Percentiles rank a stretch among this genome's conserved stretches.
Evolutionary conservation across 2,329 filamentous ascomycete species (phyloP).

Genomic region (Zasmidium angulare): DNA sequence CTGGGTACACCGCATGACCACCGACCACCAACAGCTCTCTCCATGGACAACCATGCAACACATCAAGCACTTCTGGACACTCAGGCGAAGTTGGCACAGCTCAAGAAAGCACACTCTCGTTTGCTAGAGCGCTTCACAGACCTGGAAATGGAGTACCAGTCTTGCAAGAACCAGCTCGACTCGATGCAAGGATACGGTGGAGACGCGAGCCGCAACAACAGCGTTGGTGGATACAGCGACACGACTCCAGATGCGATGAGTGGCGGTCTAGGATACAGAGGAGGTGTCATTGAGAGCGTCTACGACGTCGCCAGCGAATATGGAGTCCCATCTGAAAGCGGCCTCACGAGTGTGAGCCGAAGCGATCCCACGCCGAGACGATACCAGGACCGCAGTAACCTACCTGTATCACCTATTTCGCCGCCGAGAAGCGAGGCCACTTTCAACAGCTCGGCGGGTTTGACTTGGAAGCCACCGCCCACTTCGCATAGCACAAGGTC

Average conservation of each 20-base stretch:
- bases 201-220: conserved; percentile 1
- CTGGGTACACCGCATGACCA: conserved; percentile 8
- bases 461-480: conserved; percentile 26
- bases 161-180: conserved; percentile 29
- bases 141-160: conserved; percentile 39
- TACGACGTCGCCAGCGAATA: neutral
- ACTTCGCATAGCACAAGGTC: conserved; percentile 12
- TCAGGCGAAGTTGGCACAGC: conserved; percentile 47
- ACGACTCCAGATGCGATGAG: conserved; percentile 16
- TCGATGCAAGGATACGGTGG: conserved; percentile 15
- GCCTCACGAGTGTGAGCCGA: conserved; percentile 7
- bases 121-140: conserved; percentile 53
- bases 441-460: conserved; percentile 20
- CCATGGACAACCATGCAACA: conserved; percentile 2
- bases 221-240: conserved; percentile 2
- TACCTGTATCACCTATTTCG: conserved; percentile 17
- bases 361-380: conserved; percentile 1
- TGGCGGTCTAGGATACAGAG: conserved; percentile 18
- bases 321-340: conserved; percentile 1
- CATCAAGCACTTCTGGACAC: conserved; percentile 44
- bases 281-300: conserved; percentile 18
- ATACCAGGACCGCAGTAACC: conserved; percentile 8
- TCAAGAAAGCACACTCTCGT: conserved; percentile 54
- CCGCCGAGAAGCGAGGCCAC: conserved; percentile 23
- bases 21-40: conserved; percentile 7